Evolutionary conservation across 2,329 filamentous ascomycete genomes (phyloP).

Genomic region (Scedosporium dehoogii): DNA sequence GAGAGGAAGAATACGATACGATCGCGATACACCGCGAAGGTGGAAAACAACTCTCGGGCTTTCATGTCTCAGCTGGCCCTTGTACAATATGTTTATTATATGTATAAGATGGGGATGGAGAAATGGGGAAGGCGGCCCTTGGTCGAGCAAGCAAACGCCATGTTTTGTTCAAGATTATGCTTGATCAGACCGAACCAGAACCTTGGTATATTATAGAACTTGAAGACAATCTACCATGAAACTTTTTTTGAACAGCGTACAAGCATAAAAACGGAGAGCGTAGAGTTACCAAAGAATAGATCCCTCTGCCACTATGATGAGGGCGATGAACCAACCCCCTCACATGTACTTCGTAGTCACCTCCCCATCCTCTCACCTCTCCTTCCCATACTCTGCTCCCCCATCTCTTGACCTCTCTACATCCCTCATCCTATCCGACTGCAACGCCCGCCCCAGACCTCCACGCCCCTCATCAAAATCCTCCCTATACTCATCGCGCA

Average conservation of each 20-base stretch:
- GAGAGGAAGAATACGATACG: neutral
- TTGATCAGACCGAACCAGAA: too few species aligned
- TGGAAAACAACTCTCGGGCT: neutral
- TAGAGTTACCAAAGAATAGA: too few species aligned
- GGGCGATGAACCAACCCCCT: neutral
- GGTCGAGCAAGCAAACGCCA: too few species aligned
- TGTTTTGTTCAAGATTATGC: constrained; percentile 1
- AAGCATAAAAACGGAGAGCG: too few species aligned
- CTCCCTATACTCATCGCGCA: constrained; percentile 93
- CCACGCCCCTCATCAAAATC: constrained; percentile 94
- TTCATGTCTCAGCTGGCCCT: neutral
- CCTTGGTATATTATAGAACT: too few species aligned
- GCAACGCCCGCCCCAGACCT: constrained; percentile 72
- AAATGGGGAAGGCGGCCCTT: constrained; percentile 3
- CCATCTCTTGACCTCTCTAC: constrained; percentile 18
- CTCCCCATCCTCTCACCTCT: constrained; percentile 23
- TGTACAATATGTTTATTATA: constrained; percentile 4
- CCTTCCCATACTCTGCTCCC: constrained; percentile 20
- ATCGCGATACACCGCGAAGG: neutral
- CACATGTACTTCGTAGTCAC: too few species aligned
- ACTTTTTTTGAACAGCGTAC: too few species aligned
- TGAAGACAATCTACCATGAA: too few species aligned
- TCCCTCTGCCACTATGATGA: too few species aligned
- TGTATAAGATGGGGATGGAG: constrained; percentile 5
- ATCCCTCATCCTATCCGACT: constrained; percentile 35